These are phyloP conservation scores for Phytophthora pistaciae DNA, from an alignment of 352 stramenopile species.

Conservation along the genomic window DNA sequence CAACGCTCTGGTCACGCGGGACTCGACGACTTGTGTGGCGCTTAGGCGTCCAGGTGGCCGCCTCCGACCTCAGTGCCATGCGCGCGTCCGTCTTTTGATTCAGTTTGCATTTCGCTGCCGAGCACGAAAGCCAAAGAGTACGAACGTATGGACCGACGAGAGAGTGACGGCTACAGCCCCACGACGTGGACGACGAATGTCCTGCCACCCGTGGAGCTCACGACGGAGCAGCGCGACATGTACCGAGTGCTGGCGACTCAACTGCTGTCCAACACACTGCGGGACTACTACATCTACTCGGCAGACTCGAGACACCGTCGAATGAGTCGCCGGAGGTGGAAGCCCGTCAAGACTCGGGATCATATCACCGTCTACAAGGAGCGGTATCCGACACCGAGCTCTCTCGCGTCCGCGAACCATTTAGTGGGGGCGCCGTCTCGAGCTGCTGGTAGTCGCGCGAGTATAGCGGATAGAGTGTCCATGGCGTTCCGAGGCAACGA, in stretches of 20 bases:
- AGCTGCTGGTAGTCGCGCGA: constrained; percentile 31
- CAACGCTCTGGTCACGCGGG: constrained; percentile 11
- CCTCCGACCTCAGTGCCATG: constrained; percentile 12
- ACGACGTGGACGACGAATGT: constrained; percentile 39
- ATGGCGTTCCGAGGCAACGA: constrained; percentile 22
- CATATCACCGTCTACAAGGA: constrained; percentile 51
- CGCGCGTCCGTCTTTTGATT: not conserved
- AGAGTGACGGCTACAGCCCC: constrained; percentile 25
- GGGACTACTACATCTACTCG: constrained; percentile 44
- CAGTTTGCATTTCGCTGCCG: constrained; percentile 33
- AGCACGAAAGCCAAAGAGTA: constrained; percentile 6
- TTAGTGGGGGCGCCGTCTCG: constrained; percentile 2
- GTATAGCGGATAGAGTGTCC: constrained; percentile 50
- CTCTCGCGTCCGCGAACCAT: constrained; percentile 13
- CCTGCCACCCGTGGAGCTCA: constrained; percentile 28
- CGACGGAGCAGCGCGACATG: constrained; percentile 29
- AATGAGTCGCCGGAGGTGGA: constrained; percentile 44
- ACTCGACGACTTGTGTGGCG: not conserved
- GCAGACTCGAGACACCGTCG: constrained; percentile 36
- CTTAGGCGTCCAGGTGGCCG: constrained; percentile 20
- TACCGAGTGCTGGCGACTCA: constrained; percentile 35
- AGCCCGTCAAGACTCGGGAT: constrained; percentile 35
- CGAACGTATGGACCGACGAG: constrained; percentile 22
- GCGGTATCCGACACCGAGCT: constrained; percentile 32
- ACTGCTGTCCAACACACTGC: constrained; percentile 38